Evolutionary conservation across 148 eudicot species (phyloP).

Genomic region (Spergularia marina): DNA sequence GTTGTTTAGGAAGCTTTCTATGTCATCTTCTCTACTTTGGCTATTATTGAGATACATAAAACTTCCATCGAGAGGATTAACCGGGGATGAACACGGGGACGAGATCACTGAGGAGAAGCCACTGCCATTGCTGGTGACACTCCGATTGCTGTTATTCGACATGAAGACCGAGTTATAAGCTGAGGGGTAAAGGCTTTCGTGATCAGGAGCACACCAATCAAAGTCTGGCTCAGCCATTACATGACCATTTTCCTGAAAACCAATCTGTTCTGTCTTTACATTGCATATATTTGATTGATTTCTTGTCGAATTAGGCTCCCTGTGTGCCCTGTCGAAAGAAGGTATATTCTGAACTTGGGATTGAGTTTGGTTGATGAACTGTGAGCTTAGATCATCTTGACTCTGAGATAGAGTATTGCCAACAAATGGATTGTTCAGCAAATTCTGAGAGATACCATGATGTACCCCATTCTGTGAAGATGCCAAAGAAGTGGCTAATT

Average conservation of each 20-base stretch:
- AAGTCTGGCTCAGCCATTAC: slow-evolving; percentile 26
- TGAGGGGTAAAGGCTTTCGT: slow-evolving; percentile 22
- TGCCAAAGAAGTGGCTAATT: slow-evolving; percentile 49
- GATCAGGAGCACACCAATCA: slow-evolving; percentile 33
- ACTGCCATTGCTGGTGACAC: slow-evolving; percentile 21
- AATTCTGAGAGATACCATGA: slow-evolving; percentile 27
- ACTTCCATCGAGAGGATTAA: slow-evolving; percentile 27
- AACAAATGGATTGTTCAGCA: slow-evolving; percentile 26
- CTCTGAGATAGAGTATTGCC: slow-evolving; percentile 23
- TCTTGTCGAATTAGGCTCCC: slow-evolving; percentile 34
- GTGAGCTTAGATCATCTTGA: slow-evolving; percentile 18
- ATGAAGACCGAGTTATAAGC: slow-evolving; percentile 33
- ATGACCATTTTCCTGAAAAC: not conserved
- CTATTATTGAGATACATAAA: slow-evolving; percentile 35
- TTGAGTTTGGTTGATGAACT: slow-evolving; percentile 19
- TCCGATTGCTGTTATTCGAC: slow-evolving; percentile 26
- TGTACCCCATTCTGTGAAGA: slow-evolving; percentile 27
- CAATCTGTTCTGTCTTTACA: slow-evolving; percentile 15
- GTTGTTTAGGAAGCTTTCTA: slow-evolving; percentile 51
- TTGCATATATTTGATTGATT: slow-evolving; percentile 18
- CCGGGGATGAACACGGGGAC: slow-evolving; percentile 51
- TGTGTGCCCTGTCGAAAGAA: slow-evolving; percentile 29
- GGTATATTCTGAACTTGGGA: slow-evolving; percentile 35
- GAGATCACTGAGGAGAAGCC: slow-evolving; percentile 51
- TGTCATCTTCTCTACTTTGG: slow-evolving; percentile 50